These are phyloP conservation scores for Mitragyna speciosa DNA, from an alignment of 257 asterid genomes.

Conservation along the genomic window DNA sequence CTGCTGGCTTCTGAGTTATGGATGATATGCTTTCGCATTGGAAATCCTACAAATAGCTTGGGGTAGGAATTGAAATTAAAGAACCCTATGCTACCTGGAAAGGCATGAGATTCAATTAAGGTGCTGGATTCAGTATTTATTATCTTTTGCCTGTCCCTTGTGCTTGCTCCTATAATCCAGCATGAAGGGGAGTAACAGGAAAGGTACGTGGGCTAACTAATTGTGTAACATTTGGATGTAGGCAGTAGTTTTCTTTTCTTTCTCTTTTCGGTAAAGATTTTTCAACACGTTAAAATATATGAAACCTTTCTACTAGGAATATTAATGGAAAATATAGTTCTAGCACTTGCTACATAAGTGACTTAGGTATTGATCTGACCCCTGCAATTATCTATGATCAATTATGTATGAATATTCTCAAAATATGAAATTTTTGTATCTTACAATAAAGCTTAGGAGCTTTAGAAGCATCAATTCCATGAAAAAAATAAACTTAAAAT, in stretches of 20 bases:
- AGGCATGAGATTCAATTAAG: background rate
- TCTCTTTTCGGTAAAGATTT: background rate
- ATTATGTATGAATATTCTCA: background rate
- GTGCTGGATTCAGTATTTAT: background rate
- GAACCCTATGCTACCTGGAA: background rate
- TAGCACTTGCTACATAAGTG: background rate
- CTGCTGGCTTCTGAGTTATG: no score
- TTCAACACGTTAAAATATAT: background rate
- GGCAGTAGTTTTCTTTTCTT: background rate
- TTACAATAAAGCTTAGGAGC: no score
- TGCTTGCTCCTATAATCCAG: background rate
- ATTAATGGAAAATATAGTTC: background rate
- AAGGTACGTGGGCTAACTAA: constrained; percentile 1
- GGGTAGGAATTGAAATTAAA: background rate
- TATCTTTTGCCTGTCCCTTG: background rate
- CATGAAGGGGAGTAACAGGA: background rate
- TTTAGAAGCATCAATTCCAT: no score
- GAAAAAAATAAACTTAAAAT: background rate
- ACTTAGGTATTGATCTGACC: background rate
- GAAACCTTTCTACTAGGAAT: background rate
- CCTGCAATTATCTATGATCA: background rate
- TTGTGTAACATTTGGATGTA: background rate
- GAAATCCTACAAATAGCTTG: background rate
- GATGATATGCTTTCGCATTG: no score
- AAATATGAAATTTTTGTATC: background rate